Percentiles rank a stretch among this genome's conserved stretches.
These are phyloP conservation scores for Porodaedalea pini DNA, from an alignment of 1,284 basidiomycete species.

Conservation along the genomic window DNA sequence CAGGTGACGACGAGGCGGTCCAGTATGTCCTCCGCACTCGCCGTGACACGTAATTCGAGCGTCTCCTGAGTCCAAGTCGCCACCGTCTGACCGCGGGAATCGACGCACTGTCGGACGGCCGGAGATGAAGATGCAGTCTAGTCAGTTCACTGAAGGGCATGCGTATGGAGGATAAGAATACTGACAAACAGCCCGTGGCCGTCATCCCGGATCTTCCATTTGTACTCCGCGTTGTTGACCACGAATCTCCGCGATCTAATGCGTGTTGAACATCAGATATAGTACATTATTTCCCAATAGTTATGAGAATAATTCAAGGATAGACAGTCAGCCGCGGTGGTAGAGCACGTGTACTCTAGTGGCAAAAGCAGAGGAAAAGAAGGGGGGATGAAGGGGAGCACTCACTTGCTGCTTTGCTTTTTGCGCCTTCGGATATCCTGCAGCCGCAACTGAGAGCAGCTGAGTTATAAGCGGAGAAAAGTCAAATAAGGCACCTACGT, in stretches of 20 bases:
- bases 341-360: neutral
- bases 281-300: neutral
- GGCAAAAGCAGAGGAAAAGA: neutral
- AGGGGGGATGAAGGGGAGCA: neutral
- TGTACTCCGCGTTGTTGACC: constrained; percentile 47
- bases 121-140: neutral
- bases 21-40: constrained; percentile 39
- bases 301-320: neutral
- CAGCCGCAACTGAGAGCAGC: constrained; percentile 37
- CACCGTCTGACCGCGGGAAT: constrained; percentile 44
- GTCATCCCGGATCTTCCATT: constrained; percentile 53
- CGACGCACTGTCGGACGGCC: constrained; percentile 42
- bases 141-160: neutral
- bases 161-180: constrained; percentile 12
- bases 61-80: constrained; percentile 46
- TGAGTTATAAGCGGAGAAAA: constrained; percentile 1
- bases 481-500: constrained; percentile 31
- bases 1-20: constrained; percentile 56
- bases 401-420: constrained; percentile 42
- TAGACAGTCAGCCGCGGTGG: neutral
- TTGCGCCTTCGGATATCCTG: constrained; percentile 48
- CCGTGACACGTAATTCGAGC: constrained; percentile 38
- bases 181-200: constrained; percentile 46
- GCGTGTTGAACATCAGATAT: neutral
- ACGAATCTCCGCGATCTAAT: constrained; percentile 54